phyloP scores from a whole-genome alignment of 1,284 basidiomycete genomes.

The Rhodotorula sp. region DNA sequence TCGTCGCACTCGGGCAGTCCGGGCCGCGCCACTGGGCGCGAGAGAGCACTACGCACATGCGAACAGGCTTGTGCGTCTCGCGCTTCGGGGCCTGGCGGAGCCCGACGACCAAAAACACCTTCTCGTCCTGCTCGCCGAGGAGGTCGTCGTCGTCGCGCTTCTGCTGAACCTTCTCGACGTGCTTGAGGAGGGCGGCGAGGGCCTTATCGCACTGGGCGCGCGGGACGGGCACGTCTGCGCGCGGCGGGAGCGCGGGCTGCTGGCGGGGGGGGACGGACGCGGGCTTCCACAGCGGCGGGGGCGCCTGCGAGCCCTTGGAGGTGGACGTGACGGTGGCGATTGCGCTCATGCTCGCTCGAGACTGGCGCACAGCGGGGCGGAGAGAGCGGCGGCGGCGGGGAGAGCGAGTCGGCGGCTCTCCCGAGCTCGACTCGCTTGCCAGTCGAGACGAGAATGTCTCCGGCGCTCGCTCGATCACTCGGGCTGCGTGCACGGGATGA shows the following conservation, averaged over 20 bases:
- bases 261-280: slow-evolving; percentile 36
- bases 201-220: slow-evolving; percentile 73
- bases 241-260: slow-evolving; percentile 29
- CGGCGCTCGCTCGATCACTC: too few species aligned
- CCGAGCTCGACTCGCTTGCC: too few species aligned
- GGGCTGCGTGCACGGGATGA: too few species aligned
- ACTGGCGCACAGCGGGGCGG: background rate
- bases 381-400: background rate
- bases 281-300: slow-evolving; percentile 38
- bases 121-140: slow-evolving; percentile 67
- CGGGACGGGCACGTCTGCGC: slow-evolving; percentile 57
- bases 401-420: too few species aligned
- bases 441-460: too few species aligned
- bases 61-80: slow-evolving; percentile 75
- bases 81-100: slow-evolving; percentile 68
- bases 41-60: slow-evolving; percentile 64
- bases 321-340: slow-evolving; percentile 20
- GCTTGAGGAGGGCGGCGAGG: slow-evolving; percentile 69
- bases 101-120: slow-evolving; percentile 80
- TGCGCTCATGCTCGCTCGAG: slow-evolving; percentile 1
- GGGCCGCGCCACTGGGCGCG: background rate
- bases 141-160: slow-evolving; percentile 72
- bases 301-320: slow-evolving; percentile 10
- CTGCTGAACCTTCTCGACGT: slow-evolving; percentile 65
- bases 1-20: background rate